phyloP scores from a whole-genome alignment of 2,329 filamentous ascomycete species.

The Trematosphaeria pertusa region DNA sequence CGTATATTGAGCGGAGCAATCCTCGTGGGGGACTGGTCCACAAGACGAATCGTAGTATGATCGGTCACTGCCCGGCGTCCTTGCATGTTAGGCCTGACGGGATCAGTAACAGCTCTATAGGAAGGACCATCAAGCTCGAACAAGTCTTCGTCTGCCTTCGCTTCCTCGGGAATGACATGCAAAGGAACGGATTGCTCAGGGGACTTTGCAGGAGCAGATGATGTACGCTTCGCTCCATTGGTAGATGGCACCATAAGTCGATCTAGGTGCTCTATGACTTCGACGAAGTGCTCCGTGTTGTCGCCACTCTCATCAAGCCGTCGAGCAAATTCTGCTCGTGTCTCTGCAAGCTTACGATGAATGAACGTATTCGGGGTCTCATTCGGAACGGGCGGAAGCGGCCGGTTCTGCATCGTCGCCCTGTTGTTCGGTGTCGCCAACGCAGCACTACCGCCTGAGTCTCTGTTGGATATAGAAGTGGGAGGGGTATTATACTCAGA shows the following conservation, averaged over 20 bases:
- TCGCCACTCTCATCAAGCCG: constrained; percentile 56
- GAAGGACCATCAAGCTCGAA: constrained; percentile 33
- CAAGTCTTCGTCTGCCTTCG: constrained; percentile 45
- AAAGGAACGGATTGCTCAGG: constrained; percentile 45
- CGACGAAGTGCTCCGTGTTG: constrained; percentile 61
- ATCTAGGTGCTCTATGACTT: constrained; percentile 67
- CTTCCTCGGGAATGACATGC: constrained; percentile 62
- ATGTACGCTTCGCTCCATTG: constrained; percentile 48
- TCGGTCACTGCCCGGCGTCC: constrained; percentile 34
- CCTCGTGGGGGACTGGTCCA: constrained; percentile 59
- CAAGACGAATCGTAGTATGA: constrained; percentile 62
- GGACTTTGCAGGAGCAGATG: constrained; percentile 53
- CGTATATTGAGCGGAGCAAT: constrained; percentile 64
- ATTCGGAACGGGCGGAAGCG: constrained; percentile 53
- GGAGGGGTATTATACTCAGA: constrained; percentile 60
- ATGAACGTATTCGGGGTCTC: constrained; percentile 61
- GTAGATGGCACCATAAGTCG: constrained; percentile 58
- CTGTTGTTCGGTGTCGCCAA: constrained; percentile 35
- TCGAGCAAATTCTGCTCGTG: constrained; percentile 63
- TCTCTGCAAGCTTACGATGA: constrained; percentile 64
- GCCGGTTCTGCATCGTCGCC: constrained; percentile 47
- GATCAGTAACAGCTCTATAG: constrained; percentile 54
- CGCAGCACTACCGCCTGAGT: constrained; percentile 38
- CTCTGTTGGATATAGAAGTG: constrained; percentile 55
- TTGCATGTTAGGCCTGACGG: constrained; percentile 36